Evolutionary conservation across 345 rosid genomes (phyloP).

Genomic region (Gynandropsis gynandra): DNA sequence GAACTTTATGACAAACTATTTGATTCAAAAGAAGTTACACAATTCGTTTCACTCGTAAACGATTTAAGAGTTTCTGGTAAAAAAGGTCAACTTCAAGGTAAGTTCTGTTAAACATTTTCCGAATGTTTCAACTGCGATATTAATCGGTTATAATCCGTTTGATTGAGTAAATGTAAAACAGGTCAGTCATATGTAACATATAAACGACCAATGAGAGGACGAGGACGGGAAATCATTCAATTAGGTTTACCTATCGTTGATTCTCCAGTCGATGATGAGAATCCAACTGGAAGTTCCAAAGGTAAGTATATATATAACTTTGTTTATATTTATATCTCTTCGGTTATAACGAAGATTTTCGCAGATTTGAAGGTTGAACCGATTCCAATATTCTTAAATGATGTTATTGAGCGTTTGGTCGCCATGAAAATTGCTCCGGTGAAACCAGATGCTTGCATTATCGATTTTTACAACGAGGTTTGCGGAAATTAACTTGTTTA

Average conservation of each 20-base stretch:
- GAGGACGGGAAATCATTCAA: slow-evolving; percentile 92
- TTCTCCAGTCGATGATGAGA: slow-evolving; percentile 64
- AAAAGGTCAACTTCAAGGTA: slow-evolving; percentile 79
- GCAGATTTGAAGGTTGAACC: slow-evolving; percentile 61
- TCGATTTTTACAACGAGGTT: slow-evolving; percentile 85
- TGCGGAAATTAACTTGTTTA: too few relatives aligned
- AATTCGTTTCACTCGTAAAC: slow-evolving; percentile 60
- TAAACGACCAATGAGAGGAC: slow-evolving; percentile 82
- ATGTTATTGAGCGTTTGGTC: slow-evolving; percentile 59
- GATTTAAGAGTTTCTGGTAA: slow-evolving; percentile 68
- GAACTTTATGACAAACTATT: slow-evolving; percentile 57
- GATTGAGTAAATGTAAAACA: slow-evolving; percentile 36
- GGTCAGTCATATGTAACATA: slow-evolving; percentile 65
- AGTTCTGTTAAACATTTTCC: slow-evolving; percentile 18
- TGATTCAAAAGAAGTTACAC: slow-evolving; percentile 50
- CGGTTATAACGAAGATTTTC: slow-evolving; percentile 4
- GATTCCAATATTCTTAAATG: slow-evolving; percentile 69
- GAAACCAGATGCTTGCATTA: slow-evolving; percentile 81
- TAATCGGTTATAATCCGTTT: slow-evolving; percentile 6
- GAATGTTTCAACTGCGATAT: neutral
- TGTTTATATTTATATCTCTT: neutral
- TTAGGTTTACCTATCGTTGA: slow-evolving; percentile 77
- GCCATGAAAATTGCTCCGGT: slow-evolving; percentile 44
- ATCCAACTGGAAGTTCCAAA: slow-evolving; percentile 38
- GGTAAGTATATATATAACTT: slow-evolving; percentile 33